These are phyloP conservation scores for Globisporangium megalacanthum DNA, from an alignment of 352 stramenopile species.

Conservation along the genomic window DNA sequence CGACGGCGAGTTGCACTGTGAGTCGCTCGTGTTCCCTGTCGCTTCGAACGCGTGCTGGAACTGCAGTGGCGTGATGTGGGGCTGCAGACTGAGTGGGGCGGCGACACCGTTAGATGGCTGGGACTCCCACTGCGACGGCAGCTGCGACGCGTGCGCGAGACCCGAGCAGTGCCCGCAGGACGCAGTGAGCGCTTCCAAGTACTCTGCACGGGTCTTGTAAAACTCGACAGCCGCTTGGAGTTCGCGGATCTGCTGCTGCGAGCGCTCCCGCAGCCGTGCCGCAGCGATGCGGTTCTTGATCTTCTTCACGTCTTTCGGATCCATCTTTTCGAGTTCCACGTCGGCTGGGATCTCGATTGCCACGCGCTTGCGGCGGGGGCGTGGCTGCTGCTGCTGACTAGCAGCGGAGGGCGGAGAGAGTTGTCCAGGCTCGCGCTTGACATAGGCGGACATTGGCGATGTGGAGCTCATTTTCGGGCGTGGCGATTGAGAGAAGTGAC, in stretches of 20 bases:
- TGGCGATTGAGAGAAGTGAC: neutral
- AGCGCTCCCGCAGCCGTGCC: conserved; percentile 38
- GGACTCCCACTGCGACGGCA: neutral
- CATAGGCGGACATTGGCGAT: conserved; percentile 4
- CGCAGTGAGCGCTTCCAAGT: conserved; percentile 25
- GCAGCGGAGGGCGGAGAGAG: neutral
- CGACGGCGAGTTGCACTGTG: conserved; percentile 3
- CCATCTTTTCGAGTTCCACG: conserved; percentile 20
- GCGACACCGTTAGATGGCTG: no score
- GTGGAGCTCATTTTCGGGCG: neutral
- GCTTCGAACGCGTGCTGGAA: neutral
- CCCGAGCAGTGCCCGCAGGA: conserved; percentile 23
- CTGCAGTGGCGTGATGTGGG: neutral
- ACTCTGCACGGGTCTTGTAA: conserved; percentile 28
- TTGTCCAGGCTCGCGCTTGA: conserved; percentile 13
- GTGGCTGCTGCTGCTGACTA: conserved; percentile 5
- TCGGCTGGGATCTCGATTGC: conserved; percentile 39
- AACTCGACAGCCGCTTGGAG: conserved; percentile 28
- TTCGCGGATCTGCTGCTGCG: conserved; percentile 35
- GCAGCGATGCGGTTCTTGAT: conserved; percentile 56
- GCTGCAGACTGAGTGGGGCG: neutral
- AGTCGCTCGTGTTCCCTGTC: conserved; percentile 2
- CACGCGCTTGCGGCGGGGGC: conserved; percentile 41
- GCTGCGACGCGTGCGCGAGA: conserved; percentile 3
- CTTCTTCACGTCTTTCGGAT: conserved; percentile 36